Conservation (phyloP, 345 rosid species). For the Carallia pectinifolia region DNA sequence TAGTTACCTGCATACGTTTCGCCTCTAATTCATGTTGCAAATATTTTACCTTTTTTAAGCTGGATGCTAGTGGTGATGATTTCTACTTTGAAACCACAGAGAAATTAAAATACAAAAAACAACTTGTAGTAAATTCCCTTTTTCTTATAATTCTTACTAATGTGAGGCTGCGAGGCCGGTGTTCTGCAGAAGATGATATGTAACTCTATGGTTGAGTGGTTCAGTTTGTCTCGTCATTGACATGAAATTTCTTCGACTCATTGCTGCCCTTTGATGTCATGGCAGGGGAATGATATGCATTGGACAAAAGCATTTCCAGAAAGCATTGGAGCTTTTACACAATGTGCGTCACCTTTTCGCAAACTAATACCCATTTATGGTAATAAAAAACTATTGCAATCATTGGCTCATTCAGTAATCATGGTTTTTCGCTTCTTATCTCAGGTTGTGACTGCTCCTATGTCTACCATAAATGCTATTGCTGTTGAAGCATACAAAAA, state of each 20-base stretch:
- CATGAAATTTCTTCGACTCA: background rate
- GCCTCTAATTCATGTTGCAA: too few relatives aligned
- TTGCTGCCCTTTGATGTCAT: constrained; percentile 20
- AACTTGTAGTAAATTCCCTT: too few relatives aligned
- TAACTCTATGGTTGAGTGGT: background rate
- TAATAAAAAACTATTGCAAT: background rate
- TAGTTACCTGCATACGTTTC: too few relatives aligned
- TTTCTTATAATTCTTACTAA: too few relatives aligned
- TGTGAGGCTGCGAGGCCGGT: too few relatives aligned
- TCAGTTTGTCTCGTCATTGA: background rate
- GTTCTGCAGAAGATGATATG: too few relatives aligned
- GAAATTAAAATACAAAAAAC: too few relatives aligned
- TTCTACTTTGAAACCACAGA: too few relatives aligned
- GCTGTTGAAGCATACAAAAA: constrained; percentile 94
- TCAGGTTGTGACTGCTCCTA: constrained; percentile 95
- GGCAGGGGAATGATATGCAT: constrained; percentile 94
- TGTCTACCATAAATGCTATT: constrained; percentile 71
- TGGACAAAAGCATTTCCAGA: constrained; percentile 72
- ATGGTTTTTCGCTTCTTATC: constrained; percentile 7
- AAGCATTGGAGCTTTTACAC: constrained; percentile 91
- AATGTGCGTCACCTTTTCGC: constrained; percentile 42
- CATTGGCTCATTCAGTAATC: constrained; percentile 12
- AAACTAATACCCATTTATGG: constrained; percentile 15
- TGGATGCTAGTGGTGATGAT: too few relatives aligned
- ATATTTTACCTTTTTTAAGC: too few relatives aligned